These are phyloP conservation scores for Oropetium thomaeum DNA, from an alignment of 176 grass and related monocot genomes.

Conservation along the genomic window DNA sequence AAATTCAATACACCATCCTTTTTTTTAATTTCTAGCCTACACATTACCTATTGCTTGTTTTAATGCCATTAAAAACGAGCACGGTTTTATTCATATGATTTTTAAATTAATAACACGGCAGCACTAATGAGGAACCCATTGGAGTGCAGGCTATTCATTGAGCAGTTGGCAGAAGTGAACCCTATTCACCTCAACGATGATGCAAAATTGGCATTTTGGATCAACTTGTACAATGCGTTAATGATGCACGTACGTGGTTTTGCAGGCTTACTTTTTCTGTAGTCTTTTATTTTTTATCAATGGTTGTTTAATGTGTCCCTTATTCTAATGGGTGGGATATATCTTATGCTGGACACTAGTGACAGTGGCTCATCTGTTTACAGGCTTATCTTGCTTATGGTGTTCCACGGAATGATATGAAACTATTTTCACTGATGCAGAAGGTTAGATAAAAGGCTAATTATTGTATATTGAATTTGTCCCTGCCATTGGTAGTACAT, in stretches of 20 bases:
- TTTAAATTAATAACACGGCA: background rate
- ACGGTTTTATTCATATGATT: background rate
- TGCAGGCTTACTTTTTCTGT: background rate
- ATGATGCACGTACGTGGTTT: slow-evolving; percentile 82
- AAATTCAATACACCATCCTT: background rate
- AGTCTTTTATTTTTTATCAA: background rate
- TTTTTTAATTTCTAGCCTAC: background rate
- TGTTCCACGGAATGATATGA: slow-evolving; percentile 82
- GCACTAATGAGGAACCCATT: slow-evolving; percentile 29
- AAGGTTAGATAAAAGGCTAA: slow-evolving; percentile 53
- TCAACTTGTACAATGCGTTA: slow-evolving; percentile 89
- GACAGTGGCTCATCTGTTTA: background rate
- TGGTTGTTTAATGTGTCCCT: background rate
- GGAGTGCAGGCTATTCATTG: slow-evolving; percentile 69
- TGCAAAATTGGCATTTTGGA: slow-evolving; percentile 90
- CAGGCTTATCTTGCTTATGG: slow-evolving; percentile 99
- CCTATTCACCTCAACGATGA: slow-evolving; percentile 62
- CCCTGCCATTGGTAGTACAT: background rate
- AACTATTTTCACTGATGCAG: slow-evolving; percentile 89
- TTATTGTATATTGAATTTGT: slow-evolving; percentile 2
- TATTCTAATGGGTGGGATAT: background rate
- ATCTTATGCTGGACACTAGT: background rate
- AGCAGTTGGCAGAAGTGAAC: slow-evolving; percentile 88
- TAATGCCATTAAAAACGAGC: background rate
- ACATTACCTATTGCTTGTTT: background rate